Evolutionary conservation across 169 alveolate genomes (phyloP), one percentile per base, ranked within the genome.

Genomic region (Plasmodium malariae): DNA sequence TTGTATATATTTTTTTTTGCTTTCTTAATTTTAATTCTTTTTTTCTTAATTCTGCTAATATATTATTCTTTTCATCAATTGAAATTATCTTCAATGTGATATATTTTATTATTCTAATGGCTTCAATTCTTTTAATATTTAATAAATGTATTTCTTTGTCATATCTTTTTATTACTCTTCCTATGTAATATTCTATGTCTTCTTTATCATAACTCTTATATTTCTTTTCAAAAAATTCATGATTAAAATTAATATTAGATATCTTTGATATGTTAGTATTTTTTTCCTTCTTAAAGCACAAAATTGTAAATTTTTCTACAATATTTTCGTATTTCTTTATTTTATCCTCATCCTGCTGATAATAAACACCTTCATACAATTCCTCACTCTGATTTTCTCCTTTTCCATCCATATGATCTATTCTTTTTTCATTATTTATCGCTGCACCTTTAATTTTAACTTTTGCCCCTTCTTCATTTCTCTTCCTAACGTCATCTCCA

Each of bases 21-120:
- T 83, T 88, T 86, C 87, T 74, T 32, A 51, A 49, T 40, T 73
- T 49, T 19, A 43, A 36, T 24, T 67, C 83, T 36, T 26, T 78
- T 55, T 78, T 78, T 48, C 57, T 34, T 45, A 67, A 19, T 32
- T 59, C 74, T 34, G 40, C 55, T 30, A 63, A 62, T 26, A 74
- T 69, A 34, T 51, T 54, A 34, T 72, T 67, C 45, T 78, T 74
- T n/a, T 78, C 87, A 21, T 68, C 68, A 9, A 68, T 74, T 4
- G 86, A 14, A 7, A 57, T 37, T 11, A 78, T 62, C 48, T 78
- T 78, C 24, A 78, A 59, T 1, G 70, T 9, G 43, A 78, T 78
- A 26, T 45, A 78, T 49, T 78, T 78, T 30, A 78, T 62, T 6
- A 78, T 43, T 21, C 76, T 30, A 55, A 78, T 78, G 49, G 89